phyloP scores from a whole-genome alignment of 176 grass and related monocot species.

The Cocos nucifera region DNA sequence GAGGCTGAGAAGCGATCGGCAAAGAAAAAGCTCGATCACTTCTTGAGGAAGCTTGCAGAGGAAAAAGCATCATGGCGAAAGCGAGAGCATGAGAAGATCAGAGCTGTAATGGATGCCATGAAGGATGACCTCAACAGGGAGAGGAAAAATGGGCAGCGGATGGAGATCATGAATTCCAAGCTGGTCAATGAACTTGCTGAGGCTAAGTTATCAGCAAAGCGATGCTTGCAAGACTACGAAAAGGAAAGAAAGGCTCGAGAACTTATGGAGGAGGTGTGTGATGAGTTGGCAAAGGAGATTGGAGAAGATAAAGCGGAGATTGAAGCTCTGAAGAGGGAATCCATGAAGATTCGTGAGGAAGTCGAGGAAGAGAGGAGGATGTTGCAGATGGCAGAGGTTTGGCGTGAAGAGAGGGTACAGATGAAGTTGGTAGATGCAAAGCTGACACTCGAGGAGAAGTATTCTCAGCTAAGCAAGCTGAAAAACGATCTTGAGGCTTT shows the following conservation, averaged over 20 bases:
- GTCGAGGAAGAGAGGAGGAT: slow-evolving; percentile 70
- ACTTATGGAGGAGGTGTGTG: slow-evolving; percentile 75
- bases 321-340: slow-evolving; percentile 45
- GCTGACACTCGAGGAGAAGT: slow-evolving; percentile 55
- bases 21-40: slow-evolving; percentile 51
- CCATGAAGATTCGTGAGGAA: slow-evolving; percentile 47
- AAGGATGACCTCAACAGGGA: slow-evolving; percentile 54
- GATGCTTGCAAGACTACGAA: slow-evolving; percentile 53
- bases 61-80: slow-evolving; percentile 55
- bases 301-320: slow-evolving; percentile 55
- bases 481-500: slow-evolving; percentile 36
- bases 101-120: slow-evolving; percentile 40
- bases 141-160: slow-evolving; percentile 36
- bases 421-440: slow-evolving; percentile 77
- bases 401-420: slow-evolving; percentile 70
- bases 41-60: slow-evolving; percentile 36
- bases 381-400: slow-evolving; percentile 70
- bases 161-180: slow-evolving; percentile 52
- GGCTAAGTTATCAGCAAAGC: slow-evolving; percentile 35
- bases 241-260: slow-evolving; percentile 50
- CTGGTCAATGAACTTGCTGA: slow-evolving; percentile 53
- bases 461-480: slow-evolving; percentile 35
- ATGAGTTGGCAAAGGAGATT: slow-evolving; percentile 70
- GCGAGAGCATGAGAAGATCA: slow-evolving; percentile 50
- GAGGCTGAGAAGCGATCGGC: slow-evolving; percentile 43